Evolutionary conservation across 2,329 filamentous ascomycete species (phyloP).

Genomic region (Diaporthe capsici): DNA sequence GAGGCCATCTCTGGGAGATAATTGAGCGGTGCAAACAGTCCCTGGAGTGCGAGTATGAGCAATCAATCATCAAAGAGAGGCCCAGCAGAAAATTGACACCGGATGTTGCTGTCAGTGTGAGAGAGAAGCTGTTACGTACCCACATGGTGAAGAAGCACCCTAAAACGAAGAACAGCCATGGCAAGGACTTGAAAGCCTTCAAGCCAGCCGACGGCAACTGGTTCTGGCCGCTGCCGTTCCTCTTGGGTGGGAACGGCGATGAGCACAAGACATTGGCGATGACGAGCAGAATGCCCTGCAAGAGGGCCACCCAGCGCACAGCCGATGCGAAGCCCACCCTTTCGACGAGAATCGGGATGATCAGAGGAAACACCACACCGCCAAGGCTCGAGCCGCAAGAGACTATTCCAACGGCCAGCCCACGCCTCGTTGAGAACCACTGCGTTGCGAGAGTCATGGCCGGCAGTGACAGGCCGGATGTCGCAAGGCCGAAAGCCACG

Average conservation of each 20-base stretch:
- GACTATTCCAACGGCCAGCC: conserved; percentile 53
- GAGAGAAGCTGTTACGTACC: background rate
- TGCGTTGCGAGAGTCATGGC: conserved; percentile 51
- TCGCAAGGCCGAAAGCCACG: conserved; percentile 60
- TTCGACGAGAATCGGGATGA: background rate
- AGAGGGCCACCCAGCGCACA: conserved; percentile 3
- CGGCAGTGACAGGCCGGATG: conserved; percentile 57
- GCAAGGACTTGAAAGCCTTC: background rate
- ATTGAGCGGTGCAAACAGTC: background rate
- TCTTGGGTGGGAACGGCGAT: background rate
- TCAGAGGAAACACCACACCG: conserved; percentile 50
- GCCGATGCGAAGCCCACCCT: conserved; percentile 12
- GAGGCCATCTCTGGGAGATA: conserved; percentile 7
- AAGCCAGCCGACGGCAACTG: background rate
- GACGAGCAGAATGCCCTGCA: conserved; percentile 1
- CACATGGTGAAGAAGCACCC: conserved; percentile 21
- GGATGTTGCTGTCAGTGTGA: background rate
- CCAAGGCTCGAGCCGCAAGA: conserved; percentile 51
- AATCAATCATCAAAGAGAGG: too few relatives aligned
- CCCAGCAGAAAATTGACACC: background rate
- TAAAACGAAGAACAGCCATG: background rate
- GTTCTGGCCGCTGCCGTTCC: background rate
- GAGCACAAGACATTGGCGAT: conserved; percentile 6
- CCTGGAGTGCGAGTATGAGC: background rate
- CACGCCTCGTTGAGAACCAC: conserved; percentile 50